These are phyloP conservation scores for Didymella exigua DNA, from an alignment of 2,329 filamentous ascomycete species.

Conservation along the genomic window DNA sequence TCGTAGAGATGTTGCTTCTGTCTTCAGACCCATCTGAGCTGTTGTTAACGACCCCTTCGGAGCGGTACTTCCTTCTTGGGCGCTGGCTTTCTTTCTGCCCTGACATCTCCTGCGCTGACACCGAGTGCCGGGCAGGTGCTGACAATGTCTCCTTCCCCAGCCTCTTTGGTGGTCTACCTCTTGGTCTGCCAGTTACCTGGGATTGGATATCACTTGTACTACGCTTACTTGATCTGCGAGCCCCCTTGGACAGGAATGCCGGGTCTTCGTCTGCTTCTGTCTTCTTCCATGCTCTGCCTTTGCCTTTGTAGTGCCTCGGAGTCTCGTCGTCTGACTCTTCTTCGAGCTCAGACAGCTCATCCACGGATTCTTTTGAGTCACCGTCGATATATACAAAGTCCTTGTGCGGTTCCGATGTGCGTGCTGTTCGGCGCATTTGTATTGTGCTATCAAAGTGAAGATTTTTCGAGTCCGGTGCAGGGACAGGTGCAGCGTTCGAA, in stretches of 20 bases:
- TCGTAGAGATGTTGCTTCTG: background rate
- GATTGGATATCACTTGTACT: background rate
- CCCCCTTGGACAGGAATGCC: background rate
- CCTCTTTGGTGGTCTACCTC: background rate
- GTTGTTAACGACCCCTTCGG: background rate
- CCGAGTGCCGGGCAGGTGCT: background rate
- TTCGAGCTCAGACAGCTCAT: background rate
- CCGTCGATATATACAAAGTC: background rate
- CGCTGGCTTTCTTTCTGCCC: background rate
- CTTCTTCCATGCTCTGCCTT: background rate
- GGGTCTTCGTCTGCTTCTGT: background rate
- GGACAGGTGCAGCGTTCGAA: background rate
- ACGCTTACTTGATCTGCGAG: background rate
- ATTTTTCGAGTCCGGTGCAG: background rate
- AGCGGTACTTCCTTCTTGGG: background rate
- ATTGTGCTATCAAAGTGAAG: background rate
- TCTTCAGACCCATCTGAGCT: conserved; percentile 8
- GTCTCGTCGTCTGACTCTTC: background rate
- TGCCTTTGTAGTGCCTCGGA: background rate
- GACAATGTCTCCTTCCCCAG: background rate
- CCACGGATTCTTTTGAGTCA: background rate
- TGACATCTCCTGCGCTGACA: background rate
- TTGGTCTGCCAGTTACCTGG: background rate
- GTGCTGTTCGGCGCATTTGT: background rate
- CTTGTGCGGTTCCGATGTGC: background rate